Base-by-base conservation (phyloP, 2,329 filamentous ascomycete species). In the Paecilomyces dactylethromorphus region DNA sequence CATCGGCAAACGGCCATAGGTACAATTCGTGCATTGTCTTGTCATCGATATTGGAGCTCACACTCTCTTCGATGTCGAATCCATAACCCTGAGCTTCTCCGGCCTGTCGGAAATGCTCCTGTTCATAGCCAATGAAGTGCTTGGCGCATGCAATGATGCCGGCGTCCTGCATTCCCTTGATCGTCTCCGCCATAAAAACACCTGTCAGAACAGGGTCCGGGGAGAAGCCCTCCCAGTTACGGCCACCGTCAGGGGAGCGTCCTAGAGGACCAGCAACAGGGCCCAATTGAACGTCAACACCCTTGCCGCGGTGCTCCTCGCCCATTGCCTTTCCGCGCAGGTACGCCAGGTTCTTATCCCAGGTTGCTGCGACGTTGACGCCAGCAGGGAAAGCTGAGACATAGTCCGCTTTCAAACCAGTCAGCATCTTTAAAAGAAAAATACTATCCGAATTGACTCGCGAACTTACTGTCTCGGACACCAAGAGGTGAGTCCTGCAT, bases 401-500 rank as follows among this genome's bases (percentile, higher is more conserved):
- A 74, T 89, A 93, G 74, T 96, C 91, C 64, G 84, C 83, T 82
- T 58, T n/a, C 31, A 51, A 1, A 33, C 31, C 35, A 31, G 53
- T 60, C n/a, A 52, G 55, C 31, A 6, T 22, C 3, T 21, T 53
- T 26, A n/a, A n/a, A n/a, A n/a, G n/a, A n/a, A n/a, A n/a, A n/a
- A n/a, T 21, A 21, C n/a, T 32, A 10, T 49, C 1, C 21, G 4
- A 29, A 26, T 24, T 15, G 53, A 8, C 53, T 18, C 6, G 24
- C 49, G 1, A 33, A 60, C 79, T 55, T 73, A 83, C 81, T 79
- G 59, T 87, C 83, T 56, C 92, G 88, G 58, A 96, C 79, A 61
- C 92, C 92, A 1, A 94, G 79, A 5, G 92, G 92, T 2, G 89
- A 87, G 70, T 96, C 92, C 68, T 96, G 91, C 79, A 94, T 78